These are phyloP conservation scores for Rutidosis leptorrhynchoides DNA, from an alignment of 129 eudicot species.

Conservation along the genomic window DNA sequence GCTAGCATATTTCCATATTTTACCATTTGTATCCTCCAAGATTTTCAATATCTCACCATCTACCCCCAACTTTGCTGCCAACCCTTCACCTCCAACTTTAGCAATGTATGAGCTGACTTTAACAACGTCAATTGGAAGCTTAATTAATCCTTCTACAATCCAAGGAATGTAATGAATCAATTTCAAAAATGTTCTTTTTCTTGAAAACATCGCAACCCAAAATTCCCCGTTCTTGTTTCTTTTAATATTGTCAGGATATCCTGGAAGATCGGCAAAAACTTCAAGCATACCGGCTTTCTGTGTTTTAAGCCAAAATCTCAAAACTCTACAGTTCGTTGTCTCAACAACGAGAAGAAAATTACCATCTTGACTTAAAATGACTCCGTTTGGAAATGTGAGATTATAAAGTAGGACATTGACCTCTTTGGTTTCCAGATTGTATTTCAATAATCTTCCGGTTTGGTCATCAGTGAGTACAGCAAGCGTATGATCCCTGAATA, in stretches of 20 bases:
- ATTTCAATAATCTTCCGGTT: constrained; percentile 73
- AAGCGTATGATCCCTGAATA: constrained; percentile 38
- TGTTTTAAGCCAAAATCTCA: constrained; percentile 69
- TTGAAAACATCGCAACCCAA: constrained; percentile 68
- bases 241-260: constrained; percentile 74
- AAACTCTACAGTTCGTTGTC: constrained; percentile 46
- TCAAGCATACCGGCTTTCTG: constrained; percentile 46
- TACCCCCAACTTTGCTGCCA: constrained; percentile 56
- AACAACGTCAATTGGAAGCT: constrained; percentile 36
- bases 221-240: constrained; percentile 51
- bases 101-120: constrained; percentile 27
- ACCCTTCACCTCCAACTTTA: constrained; percentile 38
- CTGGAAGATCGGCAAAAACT: constrained; percentile 48
- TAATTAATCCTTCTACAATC: constrained; percentile 30
- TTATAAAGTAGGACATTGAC: constrained; percentile 41
- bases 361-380: constrained; percentile 64
- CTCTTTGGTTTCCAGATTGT: constrained; percentile 46
- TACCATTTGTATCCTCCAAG: constrained; percentile 50
- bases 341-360: constrained; percentile 65
- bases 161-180: constrained; percentile 44
- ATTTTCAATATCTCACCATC: constrained; percentile 54
- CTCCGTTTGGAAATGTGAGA: constrained; percentile 85
- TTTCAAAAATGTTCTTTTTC: constrained; percentile 21
- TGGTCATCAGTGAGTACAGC: constrained; percentile 46
- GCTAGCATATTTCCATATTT: constrained; percentile 56